A percentile compares a stretch with the other conserved stretches of the same genome.
Evolutionary conservation across 1,139 yeast species (phyloP).

Genomic region (Waltiozyma sp.): DNA sequence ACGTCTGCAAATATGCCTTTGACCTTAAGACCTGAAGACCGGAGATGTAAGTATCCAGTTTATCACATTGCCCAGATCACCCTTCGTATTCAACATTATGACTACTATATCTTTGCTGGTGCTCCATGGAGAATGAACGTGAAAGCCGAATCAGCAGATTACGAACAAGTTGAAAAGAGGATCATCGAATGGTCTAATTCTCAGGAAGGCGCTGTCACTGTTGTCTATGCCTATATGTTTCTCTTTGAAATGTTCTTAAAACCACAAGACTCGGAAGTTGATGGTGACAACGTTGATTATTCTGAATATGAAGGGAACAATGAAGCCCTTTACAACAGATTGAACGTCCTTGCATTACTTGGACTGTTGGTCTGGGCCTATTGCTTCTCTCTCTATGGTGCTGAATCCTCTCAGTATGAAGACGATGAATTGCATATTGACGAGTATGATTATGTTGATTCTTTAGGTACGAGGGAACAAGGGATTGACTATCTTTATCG

Average conservation of each 20-base stretch:
- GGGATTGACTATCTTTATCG: slow-evolving; percentile 24
- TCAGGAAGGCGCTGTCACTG: slow-evolving; percentile 32
- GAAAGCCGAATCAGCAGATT: slow-evolving; percentile 45
- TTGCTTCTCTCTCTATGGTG: slow-evolving; percentile 41
- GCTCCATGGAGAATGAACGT: slow-evolving; percentile 79
- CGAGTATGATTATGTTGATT: not conserved
- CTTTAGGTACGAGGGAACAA: slow-evolving; percentile 11
- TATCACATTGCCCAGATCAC: slow-evolving; percentile 68
- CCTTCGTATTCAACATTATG: slow-evolving; percentile 63
- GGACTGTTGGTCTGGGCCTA: slow-evolving; percentile 50
- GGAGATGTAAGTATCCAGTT: slow-evolving; percentile 44
- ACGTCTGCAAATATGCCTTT: slow-evolving; percentile 7
- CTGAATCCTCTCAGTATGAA: slow-evolving; percentile 29
- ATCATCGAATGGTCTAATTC: slow-evolving; percentile 41
- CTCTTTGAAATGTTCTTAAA: slow-evolving; percentile 52
- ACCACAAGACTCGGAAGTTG: slow-evolving; percentile 27
- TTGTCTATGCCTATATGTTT: slow-evolving; percentile 53
- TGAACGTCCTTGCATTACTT: slow-evolving; percentile 43
- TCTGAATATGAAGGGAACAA: slow-evolving; percentile 31
- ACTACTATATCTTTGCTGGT: slow-evolving; percentile 70
- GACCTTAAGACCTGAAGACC: slow-evolving; percentile 20
- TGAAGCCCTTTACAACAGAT: slow-evolving; percentile 46
- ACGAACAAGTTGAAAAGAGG: slow-evolving; percentile 39
- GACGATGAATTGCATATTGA: not conserved
- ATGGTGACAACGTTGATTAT: slow-evolving; percentile 4